Conservation (phyloP, 116 monocot species). For the Phalaenopsis hybrid region DNA sequence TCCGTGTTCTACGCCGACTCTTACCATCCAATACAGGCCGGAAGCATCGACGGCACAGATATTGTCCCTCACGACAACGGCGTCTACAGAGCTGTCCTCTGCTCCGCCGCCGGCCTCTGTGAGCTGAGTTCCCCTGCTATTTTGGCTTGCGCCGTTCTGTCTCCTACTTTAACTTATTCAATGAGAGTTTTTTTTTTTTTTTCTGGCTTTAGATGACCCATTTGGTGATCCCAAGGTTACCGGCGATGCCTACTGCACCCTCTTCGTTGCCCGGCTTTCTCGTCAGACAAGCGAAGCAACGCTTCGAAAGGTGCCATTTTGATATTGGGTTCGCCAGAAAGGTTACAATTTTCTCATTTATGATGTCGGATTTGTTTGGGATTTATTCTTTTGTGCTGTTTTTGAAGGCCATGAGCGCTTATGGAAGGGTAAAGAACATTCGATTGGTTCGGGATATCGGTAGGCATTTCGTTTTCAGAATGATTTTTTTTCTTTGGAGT, state of each 20-base stretch:
- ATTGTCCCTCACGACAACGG: slow-evolving; percentile 90
- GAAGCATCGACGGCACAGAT: slow-evolving; percentile 97
- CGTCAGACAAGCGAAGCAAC: slow-evolving; percentile 59
- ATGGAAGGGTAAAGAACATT: slow-evolving; percentile 76
- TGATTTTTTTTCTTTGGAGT: neutral
- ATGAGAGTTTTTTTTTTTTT: neutral
- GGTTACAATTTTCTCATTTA: neutral
- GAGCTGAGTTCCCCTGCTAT: slow-evolving; percentile 4
- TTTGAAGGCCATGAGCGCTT: slow-evolving; percentile 68
- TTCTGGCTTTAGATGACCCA: slow-evolving; percentile 60
- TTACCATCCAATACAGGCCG: slow-evolving; percentile 91
- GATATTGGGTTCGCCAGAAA: slow-evolving; percentile 13
- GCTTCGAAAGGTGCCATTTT: slow-evolving; percentile 56
- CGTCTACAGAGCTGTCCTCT: slow-evolving; percentile 75
- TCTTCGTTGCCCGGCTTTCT: slow-evolving; percentile 82
- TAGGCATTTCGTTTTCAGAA: slow-evolving; percentile 10
- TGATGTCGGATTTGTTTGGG: neutral
- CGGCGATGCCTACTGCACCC: slow-evolving; percentile 76
- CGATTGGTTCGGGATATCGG: slow-evolving; percentile 86
- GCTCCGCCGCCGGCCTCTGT: slow-evolving; percentile 82
- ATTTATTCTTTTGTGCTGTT: slow-evolving; percentile 6
- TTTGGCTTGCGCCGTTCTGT: neutral
- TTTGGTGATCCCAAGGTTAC: slow-evolving; percentile 78
- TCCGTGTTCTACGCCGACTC: slow-evolving; percentile 72
- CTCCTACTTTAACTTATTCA: neutral